These are phyloP conservation scores for Mytilinidion resinicola DNA, from an alignment of 495 filamentous ascomycete species.

Conservation along the genomic window DNA sequence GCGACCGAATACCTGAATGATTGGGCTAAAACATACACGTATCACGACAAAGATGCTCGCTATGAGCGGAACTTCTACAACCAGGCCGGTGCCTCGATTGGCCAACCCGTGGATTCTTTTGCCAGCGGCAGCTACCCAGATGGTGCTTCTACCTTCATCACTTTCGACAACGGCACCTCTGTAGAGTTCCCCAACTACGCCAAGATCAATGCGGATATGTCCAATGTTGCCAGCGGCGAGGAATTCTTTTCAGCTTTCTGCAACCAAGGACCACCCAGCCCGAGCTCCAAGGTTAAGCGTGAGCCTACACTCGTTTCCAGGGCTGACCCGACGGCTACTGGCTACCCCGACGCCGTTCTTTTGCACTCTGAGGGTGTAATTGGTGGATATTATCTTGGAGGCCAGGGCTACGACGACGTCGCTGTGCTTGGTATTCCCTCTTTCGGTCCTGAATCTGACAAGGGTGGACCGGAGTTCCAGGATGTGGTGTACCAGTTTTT, in stretches of 20 bases:
- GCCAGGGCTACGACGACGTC: slow-evolving; percentile 4
- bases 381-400: slow-evolving; percentile 1
- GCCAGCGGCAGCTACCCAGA: background rate
- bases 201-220: slow-evolving; percentile 19
- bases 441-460: background rate
- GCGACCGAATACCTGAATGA: slow-evolving; percentile 29
- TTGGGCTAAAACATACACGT: slow-evolving; percentile 24
- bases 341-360: slow-evolving; percentile 3
- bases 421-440: slow-evolving; percentile 2
- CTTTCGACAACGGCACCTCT: slow-evolving; percentile 39
- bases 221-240: background rate
- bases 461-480: slow-evolving; percentile 2
- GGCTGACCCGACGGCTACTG: background rate
- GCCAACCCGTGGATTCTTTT: background rate
- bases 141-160: slow-evolving; percentile 37
- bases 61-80: slow-evolving; percentile 42
- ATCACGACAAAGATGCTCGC: slow-evolving; percentile 39
- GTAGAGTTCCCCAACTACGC: slow-evolving; percentile 34
- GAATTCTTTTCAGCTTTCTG: background rate
- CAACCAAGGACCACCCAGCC: background rate
- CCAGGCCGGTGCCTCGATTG: slow-evolving; percentile 17
- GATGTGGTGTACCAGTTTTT: slow-evolving; percentile 3
- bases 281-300: background rate
- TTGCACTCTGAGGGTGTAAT: background rate
- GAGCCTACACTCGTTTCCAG: background rate